These are phyloP conservation scores for Scedosporium minutisporum DNA, from an alignment of 2,329 filamentous ascomycete species.

Conservation along the genomic window DNA sequence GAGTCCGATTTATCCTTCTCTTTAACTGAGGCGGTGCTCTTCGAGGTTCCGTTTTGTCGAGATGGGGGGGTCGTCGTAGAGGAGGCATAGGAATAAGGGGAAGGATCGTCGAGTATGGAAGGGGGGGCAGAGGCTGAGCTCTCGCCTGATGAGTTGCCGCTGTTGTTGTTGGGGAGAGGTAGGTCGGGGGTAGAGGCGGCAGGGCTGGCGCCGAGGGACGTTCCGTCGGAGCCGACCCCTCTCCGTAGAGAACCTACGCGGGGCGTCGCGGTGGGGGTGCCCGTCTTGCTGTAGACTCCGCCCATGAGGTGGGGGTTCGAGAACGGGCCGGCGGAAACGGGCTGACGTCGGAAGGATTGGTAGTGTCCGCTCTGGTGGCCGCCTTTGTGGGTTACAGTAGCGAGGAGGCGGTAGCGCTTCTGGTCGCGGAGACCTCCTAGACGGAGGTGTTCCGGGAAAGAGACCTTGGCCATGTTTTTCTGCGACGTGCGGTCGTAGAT, in stretches of 20 bases:
- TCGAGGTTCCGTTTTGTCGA: not conserved
- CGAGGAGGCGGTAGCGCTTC: constrained; percentile 74
- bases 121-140: constrained; percentile 13
- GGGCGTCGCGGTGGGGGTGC: constrained; percentile 42
- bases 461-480: constrained; percentile 91
- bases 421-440: constrained; percentile 71
- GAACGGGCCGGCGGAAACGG: constrained; percentile 60
- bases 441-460: constrained; percentile 79
- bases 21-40: constrained; percentile 11
- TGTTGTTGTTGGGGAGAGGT: constrained; percentile 28
- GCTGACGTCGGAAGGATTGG: constrained; percentile 87
- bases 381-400: constrained; percentile 87
- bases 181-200: constrained; percentile 38
- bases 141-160: constrained; percentile 19
- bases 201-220: constrained; percentile 23
- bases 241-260: constrained; percentile 23
- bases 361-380: constrained; percentile 96
- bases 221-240: constrained; percentile 12
- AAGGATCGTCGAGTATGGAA: constrained; percentile 7
- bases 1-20: constrained; percentile 34
- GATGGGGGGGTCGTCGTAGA: not conserved
- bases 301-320: constrained; percentile 76
- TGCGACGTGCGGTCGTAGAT: constrained; percentile 81
- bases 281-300: constrained; percentile 59
- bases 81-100: not conserved